These are phyloP conservation scores for Crithidia acanthocephali DNA, from an alignment of 208 protist genomes.

Conservation along the genomic window DNA sequence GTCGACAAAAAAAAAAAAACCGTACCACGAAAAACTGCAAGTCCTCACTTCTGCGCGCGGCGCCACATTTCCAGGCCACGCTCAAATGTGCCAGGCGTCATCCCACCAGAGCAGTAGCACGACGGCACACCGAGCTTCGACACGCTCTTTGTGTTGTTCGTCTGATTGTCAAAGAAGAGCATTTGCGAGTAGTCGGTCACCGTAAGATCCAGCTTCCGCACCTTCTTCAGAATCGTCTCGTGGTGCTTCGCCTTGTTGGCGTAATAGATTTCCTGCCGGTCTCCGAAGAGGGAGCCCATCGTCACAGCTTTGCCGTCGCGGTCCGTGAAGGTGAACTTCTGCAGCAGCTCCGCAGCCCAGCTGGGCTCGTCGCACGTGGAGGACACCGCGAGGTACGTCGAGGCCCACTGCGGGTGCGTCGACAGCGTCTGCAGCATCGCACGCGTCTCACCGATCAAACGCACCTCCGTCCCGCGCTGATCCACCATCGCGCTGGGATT, in stretches of 20 bases:
- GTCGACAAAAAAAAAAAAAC: too few relatives aligned
- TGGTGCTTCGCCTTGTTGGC: constrained; percentile 77
- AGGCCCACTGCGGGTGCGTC: constrained; percentile 49
- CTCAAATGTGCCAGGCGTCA: constrained; percentile 72
- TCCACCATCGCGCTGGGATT: constrained; percentile 67
- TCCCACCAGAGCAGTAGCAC: constrained; percentile 79
- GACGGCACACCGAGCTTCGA: constrained; percentile 74
- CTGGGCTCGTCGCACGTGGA: constrained; percentile 86
- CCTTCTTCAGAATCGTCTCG: constrained; percentile 50
- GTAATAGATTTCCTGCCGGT: constrained; percentile 80
- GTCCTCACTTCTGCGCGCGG: not conserved
- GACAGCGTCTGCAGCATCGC: constrained; percentile 63
- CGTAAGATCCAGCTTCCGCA: constrained; percentile 35
- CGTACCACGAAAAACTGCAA: too few relatives aligned
- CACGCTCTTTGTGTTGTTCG: constrained; percentile 76
- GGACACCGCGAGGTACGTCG: constrained; percentile 79
- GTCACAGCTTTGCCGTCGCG: constrained; percentile 36
- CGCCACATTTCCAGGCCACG: constrained; percentile 71
- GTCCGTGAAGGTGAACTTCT: constrained; percentile 62
- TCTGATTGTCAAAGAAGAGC: constrained; percentile 94
- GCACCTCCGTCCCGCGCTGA: constrained; percentile 54
- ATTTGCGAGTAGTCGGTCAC: constrained; percentile 77
- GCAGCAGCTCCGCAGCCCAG: constrained; percentile 85
- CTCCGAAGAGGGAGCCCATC: constrained; percentile 75
- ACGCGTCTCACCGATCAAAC: constrained; percentile 81